These are phyloP conservation scores for Leptographium procerum DNA, from an alignment of 2,329 filamentous ascomycete species.

Conservation along the genomic window DNA sequence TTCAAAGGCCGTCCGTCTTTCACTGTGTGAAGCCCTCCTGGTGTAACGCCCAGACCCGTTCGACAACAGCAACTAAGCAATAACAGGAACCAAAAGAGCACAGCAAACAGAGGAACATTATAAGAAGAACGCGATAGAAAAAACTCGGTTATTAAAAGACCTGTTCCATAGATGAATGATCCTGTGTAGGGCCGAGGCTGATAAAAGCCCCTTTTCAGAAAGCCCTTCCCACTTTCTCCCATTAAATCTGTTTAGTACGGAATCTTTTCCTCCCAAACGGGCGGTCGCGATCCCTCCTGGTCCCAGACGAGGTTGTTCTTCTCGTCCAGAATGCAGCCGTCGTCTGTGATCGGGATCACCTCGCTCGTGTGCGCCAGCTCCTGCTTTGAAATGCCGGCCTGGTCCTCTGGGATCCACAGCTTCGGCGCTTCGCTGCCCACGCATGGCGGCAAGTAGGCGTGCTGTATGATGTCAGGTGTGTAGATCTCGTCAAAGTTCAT, in stretches of 20 bases:
- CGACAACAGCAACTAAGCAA: neutral
- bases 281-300: conserved; percentile 20
- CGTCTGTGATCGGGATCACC: conserved; percentile 70
- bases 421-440: conserved; percentile 51
- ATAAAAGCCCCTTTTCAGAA: neutral
- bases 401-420: conserved; percentile 77
- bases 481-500: conserved; percentile 44
- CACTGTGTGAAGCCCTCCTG: neutral
- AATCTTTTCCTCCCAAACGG: conserved; percentile 25
- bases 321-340: conserved; percentile 58
- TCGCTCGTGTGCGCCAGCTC: conserved; percentile 62
- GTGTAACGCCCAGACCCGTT: neutral
- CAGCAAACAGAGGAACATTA: neutral
- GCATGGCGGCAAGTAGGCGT: conserved; percentile 66
- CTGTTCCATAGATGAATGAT: neutral
- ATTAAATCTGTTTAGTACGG: conserved; percentile 16
- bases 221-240: no score
- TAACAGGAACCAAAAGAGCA: neutral
- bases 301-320: conserved; percentile 42
- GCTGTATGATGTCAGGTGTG: conserved; percentile 44
- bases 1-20: conserved; percentile 1
- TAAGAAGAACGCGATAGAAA: neutral
- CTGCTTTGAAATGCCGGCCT: conserved; percentile 61
- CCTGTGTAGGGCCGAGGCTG: neutral
- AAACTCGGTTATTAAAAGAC: neutral